Evolutionary conservation across 192 early-diverging fungal species (phyloP).

Genomic region (Rhizophlyctis rosea): DNA sequence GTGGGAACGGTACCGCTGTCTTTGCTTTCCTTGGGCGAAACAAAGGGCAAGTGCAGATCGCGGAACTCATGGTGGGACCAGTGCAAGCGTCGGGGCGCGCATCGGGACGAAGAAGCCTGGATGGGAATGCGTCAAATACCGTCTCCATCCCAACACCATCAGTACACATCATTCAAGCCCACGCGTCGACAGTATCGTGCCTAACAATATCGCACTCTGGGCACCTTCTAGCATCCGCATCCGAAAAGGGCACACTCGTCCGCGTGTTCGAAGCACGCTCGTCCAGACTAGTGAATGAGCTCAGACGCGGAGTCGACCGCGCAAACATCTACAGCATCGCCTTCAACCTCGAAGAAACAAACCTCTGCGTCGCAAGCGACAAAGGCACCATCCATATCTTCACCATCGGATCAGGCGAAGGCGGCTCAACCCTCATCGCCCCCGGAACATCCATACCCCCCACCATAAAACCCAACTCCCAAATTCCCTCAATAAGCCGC

Average conservation of each 20-base stretch:
- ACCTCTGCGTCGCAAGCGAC: constrained; percentile 82
- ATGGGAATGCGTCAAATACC: constrained; percentile 47
- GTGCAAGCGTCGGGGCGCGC: too few species aligned
- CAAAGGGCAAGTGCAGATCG: constrained; percentile 82
- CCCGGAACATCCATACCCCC: neutral
- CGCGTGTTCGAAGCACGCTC: constrained; percentile 80
- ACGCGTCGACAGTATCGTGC: constrained; percentile 71
- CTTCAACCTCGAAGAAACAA: constrained; percentile 75
- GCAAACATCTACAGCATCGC: constrained; percentile 88
- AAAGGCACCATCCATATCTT: constrained; percentile 94
- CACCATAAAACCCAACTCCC: too few species aligned
- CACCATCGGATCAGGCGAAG: constrained; percentile 45
- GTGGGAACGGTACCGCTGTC: too few species aligned
- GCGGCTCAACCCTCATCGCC: neutral
- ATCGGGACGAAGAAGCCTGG: neutral
- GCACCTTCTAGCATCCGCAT: constrained; percentile 77
- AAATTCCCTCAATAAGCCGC: constrained; percentile 1
- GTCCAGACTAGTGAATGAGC: constrained; percentile 71
- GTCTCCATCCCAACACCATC: constrained; percentile 5
- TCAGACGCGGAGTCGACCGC: constrained; percentile 82
- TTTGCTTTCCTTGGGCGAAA: constrained; percentile 82
- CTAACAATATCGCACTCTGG: constrained; percentile 77
- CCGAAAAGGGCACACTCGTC: constrained; percentile 88
- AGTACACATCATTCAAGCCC: constrained; percentile 80
- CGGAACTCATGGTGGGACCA: too few species aligned